Base-by-base conservation (phyloP, 306 rosid species). In the Quercus suber region DNA sequence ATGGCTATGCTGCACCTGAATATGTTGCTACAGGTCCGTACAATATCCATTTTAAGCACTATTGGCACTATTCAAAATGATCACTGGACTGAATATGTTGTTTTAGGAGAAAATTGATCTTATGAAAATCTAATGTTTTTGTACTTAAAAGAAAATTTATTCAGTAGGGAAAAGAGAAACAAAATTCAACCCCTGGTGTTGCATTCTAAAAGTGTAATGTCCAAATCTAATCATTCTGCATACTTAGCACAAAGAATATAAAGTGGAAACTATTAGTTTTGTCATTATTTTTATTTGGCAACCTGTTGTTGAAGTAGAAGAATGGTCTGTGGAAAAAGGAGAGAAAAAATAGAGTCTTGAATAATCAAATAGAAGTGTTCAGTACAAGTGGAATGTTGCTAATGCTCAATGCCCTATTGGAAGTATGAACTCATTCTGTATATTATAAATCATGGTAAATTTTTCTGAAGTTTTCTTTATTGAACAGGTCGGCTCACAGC, bases 1-100 rank as follows among this genome's bases (percentile, higher is more conserved):
- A 89, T 14, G 98, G 99, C 84, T 95, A 95, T 71, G 99, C 98
- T 1, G 99, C 98, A 57, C 99, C 99, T 14, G 98, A 95, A 84
- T 95, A 95, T 84, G 90, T 95, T 74, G 96, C 99, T 30, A 95
- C 99, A 79, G 99, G 99, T 95, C 18, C 61, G 82, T 86, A 71
- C 79, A 43, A 73, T 67, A 41, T 55, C 78, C 71, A 51, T 69
- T 10, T 73, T 69, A 37, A 13, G 69, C 35, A 30, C 5, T 57
- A 67, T 63, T 70, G 81, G 71, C 43, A 21, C 49, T 68, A 56
- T 55, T 57, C 23, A 43, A 33, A 3, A 3, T 45, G 27, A 63
- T 64, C 53, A 12, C 1, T 69, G 53, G 28, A 5, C 15, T 8
- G 31, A 6, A 23, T 58, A 7, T 59, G 28, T 35, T 74, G 58